Conservation (phyloP, 805 yeast species). For the Candida odintsovae region DNA sequence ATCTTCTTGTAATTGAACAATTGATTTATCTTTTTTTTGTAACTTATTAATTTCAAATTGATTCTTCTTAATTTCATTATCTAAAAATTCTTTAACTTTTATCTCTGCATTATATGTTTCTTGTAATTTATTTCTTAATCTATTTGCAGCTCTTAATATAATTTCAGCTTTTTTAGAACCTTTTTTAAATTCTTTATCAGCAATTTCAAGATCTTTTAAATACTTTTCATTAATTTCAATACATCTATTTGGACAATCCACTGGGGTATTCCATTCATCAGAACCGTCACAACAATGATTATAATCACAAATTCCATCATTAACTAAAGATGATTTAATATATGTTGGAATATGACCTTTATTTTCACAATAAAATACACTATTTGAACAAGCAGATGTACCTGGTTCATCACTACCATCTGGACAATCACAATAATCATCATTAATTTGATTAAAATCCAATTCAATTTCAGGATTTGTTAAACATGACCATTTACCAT, state of each 20-base stretch:
- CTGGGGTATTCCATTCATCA: slow-evolving; percentile 51
- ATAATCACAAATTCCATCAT: slow-evolving; percentile 92
- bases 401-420: slow-evolving; percentile 98
- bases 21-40: neutral
- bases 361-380: slow-evolving; percentile 69
- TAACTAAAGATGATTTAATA: slow-evolving; percentile 62
- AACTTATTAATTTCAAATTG: neutral
- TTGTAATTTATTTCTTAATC: slow-evolving; percentile 24
- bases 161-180: slow-evolving; percentile 16
- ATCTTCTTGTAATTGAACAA: slow-evolving; percentile 4
- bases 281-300: slow-evolving; percentile 90
- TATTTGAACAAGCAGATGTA: slow-evolving; percentile 67
- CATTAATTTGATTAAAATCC: slow-evolving; percentile 63
- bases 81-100: slow-evolving; percentile 4
- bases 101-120: slow-evolving; percentile 16
- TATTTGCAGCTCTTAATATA: slow-evolving; percentile 18
- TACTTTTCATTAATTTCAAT: slow-evolving; percentile 22
- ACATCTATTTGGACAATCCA: slow-evolving; percentile 24
- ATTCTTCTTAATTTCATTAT: slow-evolving; percentile 5
- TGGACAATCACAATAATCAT: slow-evolving; percentile 92
- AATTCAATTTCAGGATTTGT: slow-evolving; percentile 58
- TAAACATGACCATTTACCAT: slow-evolving; percentile 67
- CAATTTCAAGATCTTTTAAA: neutral
- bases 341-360: slow-evolving; percentile 58
- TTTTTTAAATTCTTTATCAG: slow-evolving; percentile 11